These are phyloP conservation scores for Chernovozyma sophiae-reginae DNA, from an alignment of 1,139 yeast genomes.

Conservation along the genomic window DNA sequence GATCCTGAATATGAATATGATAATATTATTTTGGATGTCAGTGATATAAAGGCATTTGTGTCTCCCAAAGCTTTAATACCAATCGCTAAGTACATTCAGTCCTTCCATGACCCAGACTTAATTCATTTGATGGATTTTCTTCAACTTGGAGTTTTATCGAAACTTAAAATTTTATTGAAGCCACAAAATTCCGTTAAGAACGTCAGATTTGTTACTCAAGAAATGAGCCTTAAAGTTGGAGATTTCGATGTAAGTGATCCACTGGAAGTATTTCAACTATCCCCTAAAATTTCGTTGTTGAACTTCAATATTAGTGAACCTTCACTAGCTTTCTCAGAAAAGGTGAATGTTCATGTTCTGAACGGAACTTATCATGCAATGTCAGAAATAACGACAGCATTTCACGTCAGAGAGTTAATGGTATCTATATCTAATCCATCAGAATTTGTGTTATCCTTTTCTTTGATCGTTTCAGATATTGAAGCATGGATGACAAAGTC, in stretches of 20 bases:
- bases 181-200: conserved; percentile 39
- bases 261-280: conserved; percentile 14
- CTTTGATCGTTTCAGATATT: conserved; percentile 22
- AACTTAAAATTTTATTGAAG: conserved; percentile 33
- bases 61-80: conserved; percentile 33
- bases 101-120: conserved; percentile 34
- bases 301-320: conserved; percentile 32
- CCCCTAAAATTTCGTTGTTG: conserved; percentile 18
- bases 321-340: conserved; percentile 29
- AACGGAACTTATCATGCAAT: conserved; percentile 1
- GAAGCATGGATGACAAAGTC: conserved; percentile 43
- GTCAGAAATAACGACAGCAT: conserved; percentile 20
- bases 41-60: conserved; percentile 33
- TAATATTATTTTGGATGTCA: conserved; percentile 51
- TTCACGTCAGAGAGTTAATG: conserved; percentile 28
- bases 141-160: conserved; percentile 55
- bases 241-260: conserved; percentile 20
- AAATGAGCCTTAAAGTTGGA: conserved; percentile 44
- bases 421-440: conserved; percentile 22
- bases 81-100: conserved; percentile 27
- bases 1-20: conserved; percentile 51
- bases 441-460: conserved; percentile 19
- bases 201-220: conserved; percentile 49
- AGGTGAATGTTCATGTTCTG: conserved; percentile 1
- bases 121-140: conserved; percentile 57